Evolutionary conservation across 148 eudicot species (phyloP).

Genomic region (Rhododendron griersonianum): DNA sequence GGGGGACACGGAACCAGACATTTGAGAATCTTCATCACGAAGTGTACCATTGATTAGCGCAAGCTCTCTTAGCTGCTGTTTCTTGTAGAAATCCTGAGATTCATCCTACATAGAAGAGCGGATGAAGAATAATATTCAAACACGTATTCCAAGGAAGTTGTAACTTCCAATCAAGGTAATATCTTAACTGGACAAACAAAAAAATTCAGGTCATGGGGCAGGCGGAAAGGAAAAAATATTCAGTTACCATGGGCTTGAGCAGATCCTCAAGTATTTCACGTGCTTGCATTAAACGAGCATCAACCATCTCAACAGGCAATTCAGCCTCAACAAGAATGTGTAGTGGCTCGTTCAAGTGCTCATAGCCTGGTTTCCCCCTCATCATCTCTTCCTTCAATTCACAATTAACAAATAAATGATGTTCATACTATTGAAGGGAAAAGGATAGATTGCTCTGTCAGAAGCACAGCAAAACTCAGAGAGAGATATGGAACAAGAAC

Average conservation of each 20-base stretch:
- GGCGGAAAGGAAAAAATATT: neutral
- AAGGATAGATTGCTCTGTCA: neutral
- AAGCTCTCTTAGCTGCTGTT: slow-evolving; percentile 89
- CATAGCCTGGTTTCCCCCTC: slow-evolving; percentile 93
- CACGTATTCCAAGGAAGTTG: neutral
- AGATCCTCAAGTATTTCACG: slow-evolving; percentile 85
- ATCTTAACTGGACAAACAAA: neutral
- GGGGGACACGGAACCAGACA: slow-evolving; percentile 94
- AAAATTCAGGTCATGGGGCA: neutral
- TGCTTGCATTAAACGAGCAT: slow-evolving; percentile 81
- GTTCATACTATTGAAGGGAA: neutral
- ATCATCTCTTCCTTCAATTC: slow-evolving; percentile 77
- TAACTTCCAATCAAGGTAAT: neutral
- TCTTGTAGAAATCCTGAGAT: slow-evolving; percentile 88
- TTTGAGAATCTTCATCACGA: slow-evolving; percentile 79
- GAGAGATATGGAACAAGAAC: neutral
- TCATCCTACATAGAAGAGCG: slow-evolving; percentile 57
- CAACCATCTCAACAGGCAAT: slow-evolving; percentile 76
- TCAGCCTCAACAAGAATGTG: slow-evolving; percentile 90
- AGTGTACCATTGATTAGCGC: slow-evolving; percentile 93
- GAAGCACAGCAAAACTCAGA: neutral
- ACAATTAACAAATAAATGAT: neutral
- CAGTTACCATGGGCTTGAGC: slow-evolving; percentile 80
- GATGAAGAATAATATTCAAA: neutral
- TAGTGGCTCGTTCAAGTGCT: slow-evolving; percentile 91